A percentile compares a stretch with the other conserved stretches of the same genome.
phyloP scores from a whole-genome alignment of 2,329 filamentous ascomycete genomes.

The Fusarium brevicatenulatum region DNA sequence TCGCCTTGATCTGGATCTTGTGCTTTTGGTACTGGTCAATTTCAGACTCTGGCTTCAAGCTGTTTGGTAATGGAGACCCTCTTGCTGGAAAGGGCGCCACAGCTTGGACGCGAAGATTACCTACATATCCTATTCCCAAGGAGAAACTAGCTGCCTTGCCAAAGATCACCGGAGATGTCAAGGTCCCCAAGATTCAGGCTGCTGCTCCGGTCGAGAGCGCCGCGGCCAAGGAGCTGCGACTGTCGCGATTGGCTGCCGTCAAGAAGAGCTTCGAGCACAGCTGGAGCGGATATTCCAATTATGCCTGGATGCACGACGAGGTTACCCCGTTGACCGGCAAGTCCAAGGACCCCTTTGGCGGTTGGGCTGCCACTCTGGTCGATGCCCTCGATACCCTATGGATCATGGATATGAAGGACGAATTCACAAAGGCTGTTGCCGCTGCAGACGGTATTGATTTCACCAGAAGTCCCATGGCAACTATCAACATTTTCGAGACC shows the following conservation, averaged over 20 bases:
- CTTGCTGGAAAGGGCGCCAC: conserved; percentile 37
- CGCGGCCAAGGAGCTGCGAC: conserved; percentile 46
- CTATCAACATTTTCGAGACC: conserved; percentile 74
- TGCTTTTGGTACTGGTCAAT: conserved; percentile 42
- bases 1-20: conserved; percentile 37
- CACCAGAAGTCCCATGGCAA: conserved; percentile 54
- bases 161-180: conserved; percentile 39
- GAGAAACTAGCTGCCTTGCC: conserved; percentile 48
- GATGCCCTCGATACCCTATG: conserved; percentile 73
- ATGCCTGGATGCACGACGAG: conserved; percentile 73
- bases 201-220: conserved; percentile 48
- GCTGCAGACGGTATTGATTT: conserved; percentile 69
- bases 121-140: conserved; percentile 39
- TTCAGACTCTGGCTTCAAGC: conserved; percentile 22
- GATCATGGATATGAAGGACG: conserved; percentile 73
- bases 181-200: conserved; percentile 44
- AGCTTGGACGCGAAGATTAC: conserved; percentile 37
- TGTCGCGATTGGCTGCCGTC: conserved; percentile 55
- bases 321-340: conserved; percentile 64
- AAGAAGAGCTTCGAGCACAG: conserved; percentile 63
- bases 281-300: conserved; percentile 68
- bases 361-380: conserved; percentile 72
- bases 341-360: conserved; percentile 66
- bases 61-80: conserved; percentile 36
- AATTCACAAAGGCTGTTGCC: conserved; percentile 70